Conservation (phyloP, 164 flowering plant genomes). For the Protea cynaroides region DNA sequence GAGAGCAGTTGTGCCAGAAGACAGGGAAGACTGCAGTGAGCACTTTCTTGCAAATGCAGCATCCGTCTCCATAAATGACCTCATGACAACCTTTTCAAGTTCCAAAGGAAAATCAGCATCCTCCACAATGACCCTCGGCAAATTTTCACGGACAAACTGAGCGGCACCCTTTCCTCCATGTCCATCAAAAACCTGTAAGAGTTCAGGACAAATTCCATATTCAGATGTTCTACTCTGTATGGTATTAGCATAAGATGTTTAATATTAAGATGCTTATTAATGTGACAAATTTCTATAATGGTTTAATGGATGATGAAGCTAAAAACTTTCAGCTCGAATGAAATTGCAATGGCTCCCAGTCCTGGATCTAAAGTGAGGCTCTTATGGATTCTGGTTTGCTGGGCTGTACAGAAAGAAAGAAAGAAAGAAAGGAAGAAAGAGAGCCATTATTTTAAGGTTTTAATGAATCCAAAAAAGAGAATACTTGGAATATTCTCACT, state of each 20-base stretch:
- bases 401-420: too few relatives aligned
- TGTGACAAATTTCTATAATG: not conserved
- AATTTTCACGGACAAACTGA: conserved; percentile 79
- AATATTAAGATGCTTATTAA: not conserved
- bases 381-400: not conserved
- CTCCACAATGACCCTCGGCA: conserved; percentile 82
- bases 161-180: conserved; percentile 93
- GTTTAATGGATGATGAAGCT: not conserved
- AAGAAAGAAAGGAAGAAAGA: too few relatives aligned
- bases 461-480: too few relatives aligned
- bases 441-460: too few relatives aligned
- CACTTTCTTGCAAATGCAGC: conserved; percentile 57
- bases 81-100: conserved; percentile 76
- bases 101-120: conserved; percentile 90
- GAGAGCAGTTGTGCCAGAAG: conserved; percentile 93
- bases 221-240: conserved; percentile 1
- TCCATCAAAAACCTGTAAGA: conserved; percentile 87
- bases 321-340: not conserved
- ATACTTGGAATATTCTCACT: too few relatives aligned
- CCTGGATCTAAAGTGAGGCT: not conserved
- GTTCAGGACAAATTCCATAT: conserved; percentile 1
- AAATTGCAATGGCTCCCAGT: not conserved
- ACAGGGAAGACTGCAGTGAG: conserved; percentile 49
- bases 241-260: not conserved
- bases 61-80: conserved; percentile 77